Percentiles rank a stretch among this genome's conserved stretches.
Conservation (phyloP, 108 stramenopile species). For the Craspedostauros australis region DNA sequence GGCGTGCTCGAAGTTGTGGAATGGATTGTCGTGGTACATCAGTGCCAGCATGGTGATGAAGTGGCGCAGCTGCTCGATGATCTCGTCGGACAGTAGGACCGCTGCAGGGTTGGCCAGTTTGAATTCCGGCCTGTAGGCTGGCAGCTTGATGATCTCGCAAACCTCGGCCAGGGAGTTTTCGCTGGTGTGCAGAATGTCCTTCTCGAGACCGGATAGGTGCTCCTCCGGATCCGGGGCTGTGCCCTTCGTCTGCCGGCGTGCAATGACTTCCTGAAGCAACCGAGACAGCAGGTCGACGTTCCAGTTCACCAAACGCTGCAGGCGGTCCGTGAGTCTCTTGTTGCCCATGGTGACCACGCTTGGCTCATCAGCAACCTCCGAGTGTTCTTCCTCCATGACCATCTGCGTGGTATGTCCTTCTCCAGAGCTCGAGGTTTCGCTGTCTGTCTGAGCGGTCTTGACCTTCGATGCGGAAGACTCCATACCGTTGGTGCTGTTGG, state of each 20-base stretch:
- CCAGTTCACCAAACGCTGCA: constrained; percentile 12
- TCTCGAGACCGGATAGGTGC: neutral
- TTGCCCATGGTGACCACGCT: neutral
- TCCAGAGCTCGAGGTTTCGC: too few species aligned
- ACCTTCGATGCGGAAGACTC: too few species aligned
- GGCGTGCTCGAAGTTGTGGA: constrained; percentile 18
- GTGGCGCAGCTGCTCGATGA: constrained; percentile 6
- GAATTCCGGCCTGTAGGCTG: neutral
- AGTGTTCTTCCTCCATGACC: too few species aligned
- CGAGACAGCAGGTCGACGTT: constrained; percentile 4
- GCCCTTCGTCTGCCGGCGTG: neutral
- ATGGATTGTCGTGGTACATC: constrained; percentile 1
- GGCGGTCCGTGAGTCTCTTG: neutral
- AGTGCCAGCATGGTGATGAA: constrained; percentile 4
- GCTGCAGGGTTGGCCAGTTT: too few species aligned
- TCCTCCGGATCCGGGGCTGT: neutral
- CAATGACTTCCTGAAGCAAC: constrained; percentile 2
- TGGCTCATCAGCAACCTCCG: too few species aligned
- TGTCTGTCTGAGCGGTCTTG: too few species aligned
- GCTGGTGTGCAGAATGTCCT: neutral
- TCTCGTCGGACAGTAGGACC: too few species aligned
- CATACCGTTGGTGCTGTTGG: too few species aligned
- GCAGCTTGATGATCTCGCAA: constrained; percentile 2
- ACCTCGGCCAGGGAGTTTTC: neutral
- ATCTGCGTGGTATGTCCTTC: too few species aligned